phyloP scores from a whole-genome alignment of 148 eudicot species.

The Heliamphora exappendiculata region DNA sequence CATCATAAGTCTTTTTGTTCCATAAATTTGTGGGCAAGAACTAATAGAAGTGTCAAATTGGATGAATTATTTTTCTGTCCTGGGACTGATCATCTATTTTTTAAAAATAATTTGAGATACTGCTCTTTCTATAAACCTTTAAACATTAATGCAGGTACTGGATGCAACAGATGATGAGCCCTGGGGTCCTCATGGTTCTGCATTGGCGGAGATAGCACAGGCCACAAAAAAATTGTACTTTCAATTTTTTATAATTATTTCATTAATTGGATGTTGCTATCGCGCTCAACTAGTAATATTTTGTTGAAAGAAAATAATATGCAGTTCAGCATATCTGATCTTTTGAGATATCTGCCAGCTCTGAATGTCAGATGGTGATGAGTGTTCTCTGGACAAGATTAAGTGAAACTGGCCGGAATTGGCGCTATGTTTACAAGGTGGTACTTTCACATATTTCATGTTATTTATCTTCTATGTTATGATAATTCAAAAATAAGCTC shows the following conservation, averaged over 20 bases:
- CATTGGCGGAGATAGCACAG: constrained; percentile 80
- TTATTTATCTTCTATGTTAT: background rate
- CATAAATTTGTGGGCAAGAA: background rate
- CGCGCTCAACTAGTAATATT: constrained; percentile 1
- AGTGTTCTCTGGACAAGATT: constrained; percentile 92
- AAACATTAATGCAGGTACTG: constrained; percentile 44
- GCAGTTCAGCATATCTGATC: constrained; percentile 1
- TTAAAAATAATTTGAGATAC: background rate
- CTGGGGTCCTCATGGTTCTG: constrained; percentile 99
- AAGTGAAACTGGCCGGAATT: constrained; percentile 77
- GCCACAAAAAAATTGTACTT: constrained; percentile 83
- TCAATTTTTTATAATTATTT: constrained; percentile 10
- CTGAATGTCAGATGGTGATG: constrained; percentile 96
- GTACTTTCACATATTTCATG: background rate
- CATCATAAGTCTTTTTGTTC: background rate
- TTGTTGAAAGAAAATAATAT: background rate
- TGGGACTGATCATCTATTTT: background rate
- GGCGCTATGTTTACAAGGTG: constrained; percentile 96
- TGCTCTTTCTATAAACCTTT: background rate
- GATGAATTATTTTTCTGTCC: background rate
- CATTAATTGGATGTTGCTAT: constrained; percentile 4
- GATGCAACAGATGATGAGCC: constrained; percentile 97
- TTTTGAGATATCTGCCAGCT: constrained; percentile 37
- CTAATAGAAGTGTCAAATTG: background rate
- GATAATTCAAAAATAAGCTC: background rate